These are phyloP conservation scores for Stereum hirsutum DNA, from an alignment of 1,284 basidiomycete species.

Conservation along the genomic window DNA sequence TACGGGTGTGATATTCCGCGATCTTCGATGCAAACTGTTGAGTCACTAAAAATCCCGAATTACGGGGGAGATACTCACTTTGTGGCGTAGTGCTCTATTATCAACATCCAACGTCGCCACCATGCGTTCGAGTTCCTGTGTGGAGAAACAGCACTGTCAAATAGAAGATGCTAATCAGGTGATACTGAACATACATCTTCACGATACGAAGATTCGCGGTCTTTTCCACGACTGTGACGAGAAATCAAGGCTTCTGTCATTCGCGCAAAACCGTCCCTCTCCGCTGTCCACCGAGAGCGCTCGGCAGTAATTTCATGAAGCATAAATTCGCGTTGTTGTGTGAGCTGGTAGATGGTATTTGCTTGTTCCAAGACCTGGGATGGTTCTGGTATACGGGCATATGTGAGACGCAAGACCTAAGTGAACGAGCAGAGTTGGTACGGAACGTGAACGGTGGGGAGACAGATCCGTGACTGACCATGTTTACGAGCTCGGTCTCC, in stretches of 20 bases:
- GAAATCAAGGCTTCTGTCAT: slow-evolving; percentile 53
- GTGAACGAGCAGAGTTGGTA: slow-evolving; percentile 3
- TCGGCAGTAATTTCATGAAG: slow-evolving; percentile 42
- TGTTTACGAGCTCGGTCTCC: slow-evolving; percentile 47
- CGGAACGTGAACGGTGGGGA: slow-evolving; percentile 2
- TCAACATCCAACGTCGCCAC: slow-evolving; percentile 38
- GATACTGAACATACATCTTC: slow-evolving; percentile 31
- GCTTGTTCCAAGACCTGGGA: slow-evolving; percentile 53
- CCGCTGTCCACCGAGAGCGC: slow-evolving; percentile 45
- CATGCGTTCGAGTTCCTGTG: slow-evolving; percentile 44
- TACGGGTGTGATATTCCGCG: slow-evolving; percentile 31
- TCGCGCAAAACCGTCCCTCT: slow-evolving; percentile 50
- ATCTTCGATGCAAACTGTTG: slow-evolving; percentile 25
- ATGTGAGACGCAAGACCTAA: slow-evolving; percentile 44
- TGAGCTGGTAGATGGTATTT: slow-evolving; percentile 44
- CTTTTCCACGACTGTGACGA: slow-evolving; percentile 33
- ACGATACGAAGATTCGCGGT: slow-evolving; percentile 20
- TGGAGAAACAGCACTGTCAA: slow-evolving; percentile 3
- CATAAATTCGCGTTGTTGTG: slow-evolving; percentile 48
- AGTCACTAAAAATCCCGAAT: not conserved
- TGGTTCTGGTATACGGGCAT: slow-evolving; percentile 25
- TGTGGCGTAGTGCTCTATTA: slow-evolving; percentile 43
- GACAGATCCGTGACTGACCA: slow-evolving; percentile 32
- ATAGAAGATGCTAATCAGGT: not conserved
- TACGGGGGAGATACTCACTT: slow-evolving; percentile 26